These are phyloP conservation scores for Helianthus tuberosus DNA, from an alignment of 129 eudicot genomes.

Conservation along the genomic window DNA sequence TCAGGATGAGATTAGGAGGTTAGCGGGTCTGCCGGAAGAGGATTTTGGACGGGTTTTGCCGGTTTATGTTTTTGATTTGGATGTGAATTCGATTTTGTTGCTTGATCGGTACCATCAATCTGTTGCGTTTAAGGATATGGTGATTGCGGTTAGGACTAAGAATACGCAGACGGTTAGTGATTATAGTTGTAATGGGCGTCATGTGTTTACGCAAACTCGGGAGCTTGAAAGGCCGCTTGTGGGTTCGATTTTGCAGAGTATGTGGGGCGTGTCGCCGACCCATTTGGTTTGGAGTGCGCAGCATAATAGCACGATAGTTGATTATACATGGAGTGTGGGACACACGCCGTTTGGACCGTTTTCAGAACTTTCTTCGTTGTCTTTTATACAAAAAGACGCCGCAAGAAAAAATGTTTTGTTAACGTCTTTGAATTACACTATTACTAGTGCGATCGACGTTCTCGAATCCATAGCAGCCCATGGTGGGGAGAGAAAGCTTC, in stretches of 20 bases:
- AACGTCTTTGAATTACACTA: conserved; percentile 80
- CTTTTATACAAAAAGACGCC: conserved; percentile 95
- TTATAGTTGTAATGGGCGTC: conserved; percentile 88
- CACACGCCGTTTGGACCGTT: conserved; percentile 98
- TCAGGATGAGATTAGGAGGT: conserved; percentile 67
- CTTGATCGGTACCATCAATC: conserved; percentile 96
- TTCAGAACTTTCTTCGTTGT: conserved; percentile 74
- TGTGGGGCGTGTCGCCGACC: conserved; percentile 96
- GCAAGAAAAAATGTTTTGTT: conserved; percentile 82
- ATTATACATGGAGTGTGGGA: conserved; percentile 96
- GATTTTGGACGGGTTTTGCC: conserved; percentile 83
- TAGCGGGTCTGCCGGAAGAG: conserved; percentile 74
- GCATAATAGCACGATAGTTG: conserved; percentile 82
- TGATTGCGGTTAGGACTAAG: conserved; percentile 84
- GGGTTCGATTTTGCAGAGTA: conserved; percentile 91
- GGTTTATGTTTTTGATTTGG: conserved; percentile 86
- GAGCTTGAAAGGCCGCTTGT: conserved; percentile 91
- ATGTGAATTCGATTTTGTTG: conserved; percentile 55
- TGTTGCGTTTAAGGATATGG: conserved; percentile 95
- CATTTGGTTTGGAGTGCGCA: conserved; percentile 93
- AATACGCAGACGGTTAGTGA: conserved; percentile 95
- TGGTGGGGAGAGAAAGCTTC: conserved; percentile 86
- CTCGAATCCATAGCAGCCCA: conserved; percentile 85
- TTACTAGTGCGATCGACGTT: conserved; percentile 86
- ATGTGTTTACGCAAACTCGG: conserved; percentile 84